Conservation (phyloP, 2,329 filamentous ascomycete genomes). For the Ophiocordyceps sinensis region DNA sequence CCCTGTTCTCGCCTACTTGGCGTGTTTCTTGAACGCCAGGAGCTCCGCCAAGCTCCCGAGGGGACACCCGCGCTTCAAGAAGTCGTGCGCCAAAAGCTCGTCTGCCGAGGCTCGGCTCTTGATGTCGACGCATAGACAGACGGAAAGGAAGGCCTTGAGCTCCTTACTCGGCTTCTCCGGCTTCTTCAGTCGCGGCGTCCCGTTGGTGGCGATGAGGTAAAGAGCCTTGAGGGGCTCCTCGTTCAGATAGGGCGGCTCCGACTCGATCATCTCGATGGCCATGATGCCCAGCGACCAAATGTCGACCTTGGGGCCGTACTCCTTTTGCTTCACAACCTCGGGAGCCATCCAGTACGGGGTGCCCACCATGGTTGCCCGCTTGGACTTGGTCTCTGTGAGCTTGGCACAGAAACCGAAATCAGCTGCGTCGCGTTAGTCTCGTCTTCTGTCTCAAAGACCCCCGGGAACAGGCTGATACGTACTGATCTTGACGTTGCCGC, state of each 20-base stretch:
- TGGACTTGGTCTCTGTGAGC: conserved; percentile 89
- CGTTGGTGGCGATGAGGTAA: conserved; percentile 95
- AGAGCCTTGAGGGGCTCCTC: conserved; percentile 95
- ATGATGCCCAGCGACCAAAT: conserved; percentile 99
- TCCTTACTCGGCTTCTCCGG: conserved; percentile 97
- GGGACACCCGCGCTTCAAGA: conserved; percentile 82
- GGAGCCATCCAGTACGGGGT: conserved; percentile 99
- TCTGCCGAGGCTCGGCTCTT: conserved; percentile 84
- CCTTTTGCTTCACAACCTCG: conserved; percentile 98
- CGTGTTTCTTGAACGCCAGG: conserved; percentile 70
- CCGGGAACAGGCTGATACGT: conserved; percentile 25
- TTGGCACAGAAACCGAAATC: conserved; percentile 99
- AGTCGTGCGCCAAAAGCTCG: conserved; percentile 83
- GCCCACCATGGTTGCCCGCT: conserved; percentile 97
- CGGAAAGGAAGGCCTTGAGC: conserved; percentile 89
- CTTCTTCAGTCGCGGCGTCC: conserved; percentile 92
- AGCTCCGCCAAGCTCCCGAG: conserved; percentile 72
- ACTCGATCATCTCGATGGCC: conserved; percentile 99
- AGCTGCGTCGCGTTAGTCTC: conserved; percentile 39
- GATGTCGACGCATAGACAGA: conserved; percentile 93
- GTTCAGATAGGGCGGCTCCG: conserved; percentile 93
- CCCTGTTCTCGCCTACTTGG: conserved; percentile 30
- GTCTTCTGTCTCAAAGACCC: too few species aligned
- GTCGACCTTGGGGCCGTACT: conserved; percentile 95
- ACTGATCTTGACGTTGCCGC: conserved; percentile 97